Base-by-base conservation (phyloP, 306 rosid species). In the Prunus campanulata region DNA sequence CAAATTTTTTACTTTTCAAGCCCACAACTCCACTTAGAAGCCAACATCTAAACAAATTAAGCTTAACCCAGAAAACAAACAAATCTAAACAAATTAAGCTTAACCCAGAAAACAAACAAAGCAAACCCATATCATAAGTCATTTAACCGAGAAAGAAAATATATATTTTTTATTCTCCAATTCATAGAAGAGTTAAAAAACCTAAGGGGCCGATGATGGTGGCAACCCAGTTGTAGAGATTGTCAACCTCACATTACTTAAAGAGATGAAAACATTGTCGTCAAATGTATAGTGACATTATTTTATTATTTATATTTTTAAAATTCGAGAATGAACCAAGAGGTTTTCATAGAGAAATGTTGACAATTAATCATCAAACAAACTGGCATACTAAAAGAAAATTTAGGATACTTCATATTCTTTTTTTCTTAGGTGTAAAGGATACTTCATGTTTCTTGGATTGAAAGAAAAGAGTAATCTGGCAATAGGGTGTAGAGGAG, bases 211-310 rank as follows among this genome's bases (percentile, higher is more conserved):
- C 98, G 13, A 90, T 82, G 50, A 94, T 74, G 59, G 97, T 88
- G 22, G 97, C 98, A 52, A 93, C 83, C 97, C 98, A 91, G 68
- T 93, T 91, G 74, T 91, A 93, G 74, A 93, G 93, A 74, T 93
- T 93, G 82, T 93, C 98, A 18, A 97, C 98, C 83, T 91, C 29
- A 27, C 29, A 27, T 27, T 27, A 27, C 29, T 27, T 27, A 27
- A 27, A 27, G 29, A 27, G 29, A 27, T 27, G 29, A 27, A 27
- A 27, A 27, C 29, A 27, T 27, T 27, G 29, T 27, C 29, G 2
- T 27, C 29, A 27, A 27, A 27, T 27, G 29, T 27, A 2, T 27
- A 27, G 29, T 0, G 0, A 27, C 29, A 27, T 27, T 27, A 27
- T 27, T 27, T 27, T 27, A 27, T 27, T 27, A 1, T 27, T 27